phyloP scores from a whole-genome alignment of 2,329 filamentous ascomycete species.

The Pseudogymnoascus sp. region DNA sequence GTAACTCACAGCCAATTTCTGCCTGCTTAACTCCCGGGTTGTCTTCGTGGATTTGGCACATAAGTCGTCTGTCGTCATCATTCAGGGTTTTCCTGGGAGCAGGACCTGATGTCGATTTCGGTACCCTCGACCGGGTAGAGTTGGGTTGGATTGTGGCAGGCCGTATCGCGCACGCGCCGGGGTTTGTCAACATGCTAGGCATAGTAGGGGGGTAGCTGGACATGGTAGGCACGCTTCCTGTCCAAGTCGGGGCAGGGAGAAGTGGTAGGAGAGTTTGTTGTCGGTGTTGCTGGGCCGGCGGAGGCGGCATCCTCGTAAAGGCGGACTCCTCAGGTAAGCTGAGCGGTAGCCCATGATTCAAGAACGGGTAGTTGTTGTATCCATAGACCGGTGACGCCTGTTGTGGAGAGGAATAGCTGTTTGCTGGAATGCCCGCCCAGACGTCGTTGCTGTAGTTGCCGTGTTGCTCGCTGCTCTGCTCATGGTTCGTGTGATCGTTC shows the following conservation, averaged over 20 bases:
- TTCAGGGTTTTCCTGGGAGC: constrained; percentile 82
- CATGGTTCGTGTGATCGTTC: constrained; percentile 27
- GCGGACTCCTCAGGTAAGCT: constrained; percentile 50
- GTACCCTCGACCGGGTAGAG: constrained; percentile 40
- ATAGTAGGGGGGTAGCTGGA: constrained; percentile 63
- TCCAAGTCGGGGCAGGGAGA: constrained; percentile 40
- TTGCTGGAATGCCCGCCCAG: constrained; percentile 46
- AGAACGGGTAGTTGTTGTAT: constrained; percentile 57
- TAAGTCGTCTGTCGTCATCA: constrained; percentile 78
- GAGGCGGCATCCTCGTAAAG: constrained; percentile 47
- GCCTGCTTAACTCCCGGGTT: constrained; percentile 89
- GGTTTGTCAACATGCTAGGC: constrained; percentile 76
- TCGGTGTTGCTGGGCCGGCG: constrained; percentile 35
- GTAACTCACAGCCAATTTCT: constrained; percentile 72
- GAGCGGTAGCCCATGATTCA: constrained; percentile 47
- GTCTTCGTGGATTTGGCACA: constrained; percentile 90
- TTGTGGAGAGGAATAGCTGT: constrained; percentile 39
- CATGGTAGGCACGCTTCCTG: constrained; percentile 34
- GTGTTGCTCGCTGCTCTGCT: constrained; percentile 34
- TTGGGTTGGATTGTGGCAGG: constrained; percentile 48
- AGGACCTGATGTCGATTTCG: constrained; percentile 42
- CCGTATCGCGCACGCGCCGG: constrained; percentile 53
- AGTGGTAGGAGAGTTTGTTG: constrained; percentile 60
- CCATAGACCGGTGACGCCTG: constrained; percentile 63
- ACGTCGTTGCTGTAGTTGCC: constrained; percentile 39